phyloP scores from a whole-genome alignment of 164 flowering plant genomes.

The Houttuynia cordata region DNA sequence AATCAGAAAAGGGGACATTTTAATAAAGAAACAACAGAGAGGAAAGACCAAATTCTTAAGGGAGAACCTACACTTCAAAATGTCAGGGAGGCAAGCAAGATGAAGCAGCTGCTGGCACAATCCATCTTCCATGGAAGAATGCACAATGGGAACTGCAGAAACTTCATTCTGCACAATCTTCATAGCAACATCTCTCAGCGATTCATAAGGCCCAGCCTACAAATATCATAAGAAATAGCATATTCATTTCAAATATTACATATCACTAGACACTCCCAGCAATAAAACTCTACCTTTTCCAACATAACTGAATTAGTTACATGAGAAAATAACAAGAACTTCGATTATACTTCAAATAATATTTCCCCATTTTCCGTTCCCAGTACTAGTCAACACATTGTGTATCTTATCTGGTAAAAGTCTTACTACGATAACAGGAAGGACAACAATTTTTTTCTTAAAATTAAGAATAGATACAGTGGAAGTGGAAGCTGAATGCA shows the following conservation, averaged over 20 bases:
- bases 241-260: too few species aligned
- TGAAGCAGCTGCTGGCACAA: constrained; percentile 66
- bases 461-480: too few species aligned
- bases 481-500: neutral
- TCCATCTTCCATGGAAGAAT: constrained; percentile 32
- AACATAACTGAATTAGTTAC: too few species aligned
- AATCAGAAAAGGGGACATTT: neutral
- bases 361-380: too few species aligned
- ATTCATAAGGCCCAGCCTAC: constrained; percentile 78
- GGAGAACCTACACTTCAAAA: constrained; percentile 33
- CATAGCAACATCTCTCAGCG: constrained; percentile 56
- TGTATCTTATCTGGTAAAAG: too few species aligned
- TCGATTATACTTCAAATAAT: too few species aligned
- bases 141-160: constrained; percentile 62
- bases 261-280: too few species aligned
- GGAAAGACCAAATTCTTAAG: neutral
- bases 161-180: constrained; percentile 61
- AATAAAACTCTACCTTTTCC: too few species aligned
- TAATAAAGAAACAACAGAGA: neutral
- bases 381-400: too few species aligned
- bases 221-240: neutral
- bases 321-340: too few species aligned
- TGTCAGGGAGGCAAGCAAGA: constrained; percentile 77
- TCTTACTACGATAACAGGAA: neutral
- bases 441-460: neutral